Conservation (phyloP, 345 rosid genomes). For the Sonneratia alba region DNA sequence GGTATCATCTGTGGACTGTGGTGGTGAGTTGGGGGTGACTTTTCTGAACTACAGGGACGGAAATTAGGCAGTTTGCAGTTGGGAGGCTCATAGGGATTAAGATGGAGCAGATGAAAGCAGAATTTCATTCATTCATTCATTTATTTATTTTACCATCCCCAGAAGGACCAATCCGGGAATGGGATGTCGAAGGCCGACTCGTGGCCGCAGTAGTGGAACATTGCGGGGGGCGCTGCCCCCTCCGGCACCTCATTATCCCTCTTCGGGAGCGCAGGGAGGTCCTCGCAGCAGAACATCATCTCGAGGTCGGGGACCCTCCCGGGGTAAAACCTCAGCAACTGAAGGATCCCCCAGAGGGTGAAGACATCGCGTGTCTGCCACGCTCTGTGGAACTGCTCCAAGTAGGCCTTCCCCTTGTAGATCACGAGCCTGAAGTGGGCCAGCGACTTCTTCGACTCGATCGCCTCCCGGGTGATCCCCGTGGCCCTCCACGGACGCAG, state of each 20-base stretch:
- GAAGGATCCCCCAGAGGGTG: constrained; percentile 32
- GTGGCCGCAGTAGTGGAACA: constrained; percentile 41
- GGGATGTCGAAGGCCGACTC: constrained; percentile 30
- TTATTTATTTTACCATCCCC: constrained; percentile 45
- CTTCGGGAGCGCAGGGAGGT: constrained; percentile 17
- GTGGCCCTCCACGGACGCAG: constrained; percentile 25
- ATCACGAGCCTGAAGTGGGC: constrained; percentile 30
- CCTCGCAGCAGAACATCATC: constrained; percentile 28
- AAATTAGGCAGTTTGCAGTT: not conserved
- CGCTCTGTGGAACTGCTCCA: constrained; percentile 20
- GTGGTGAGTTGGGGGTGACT: no score
- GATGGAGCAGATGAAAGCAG: not conserved
- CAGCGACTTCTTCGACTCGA: constrained; percentile 11
- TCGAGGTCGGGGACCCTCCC: constrained; percentile 31
- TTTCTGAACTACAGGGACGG: not conserved
- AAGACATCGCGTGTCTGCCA: constrained; percentile 26
- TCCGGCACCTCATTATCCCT: constrained; percentile 11
- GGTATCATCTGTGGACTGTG: no score
- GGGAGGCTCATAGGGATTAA: not conserved
- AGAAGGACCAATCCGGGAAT: constrained; percentile 71
- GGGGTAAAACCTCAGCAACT: constrained; percentile 27
- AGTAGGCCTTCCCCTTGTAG: constrained; percentile 23
- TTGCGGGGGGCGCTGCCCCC: constrained; percentile 19
- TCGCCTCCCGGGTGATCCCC: constrained; percentile 21
- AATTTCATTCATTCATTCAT: not conserved